Evolutionary conservation across 1,284 basidiomycete genomes (phyloP).

Genomic region (Tausonia pullulans): DNA sequence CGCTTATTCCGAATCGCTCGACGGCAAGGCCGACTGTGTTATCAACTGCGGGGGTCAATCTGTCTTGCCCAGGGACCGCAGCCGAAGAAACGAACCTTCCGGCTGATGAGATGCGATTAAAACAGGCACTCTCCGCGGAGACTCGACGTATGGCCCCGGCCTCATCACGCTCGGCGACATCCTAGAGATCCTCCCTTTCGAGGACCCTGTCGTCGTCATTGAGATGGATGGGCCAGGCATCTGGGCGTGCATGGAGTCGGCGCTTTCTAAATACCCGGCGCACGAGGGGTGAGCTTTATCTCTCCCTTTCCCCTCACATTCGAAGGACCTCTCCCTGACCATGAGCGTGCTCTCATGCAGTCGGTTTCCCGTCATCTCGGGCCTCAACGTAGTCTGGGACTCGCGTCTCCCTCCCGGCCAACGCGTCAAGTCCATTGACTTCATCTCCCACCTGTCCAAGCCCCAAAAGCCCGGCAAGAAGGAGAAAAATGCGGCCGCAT

Average conservation of each 20-base stretch:
- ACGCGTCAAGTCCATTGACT: conserved; percentile 60
- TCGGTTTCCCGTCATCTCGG: conserved; percentile 78
- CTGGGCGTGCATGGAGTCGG: conserved; percentile 69
- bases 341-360: conserved; percentile 33
- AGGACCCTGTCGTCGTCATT: conserved; percentile 71
- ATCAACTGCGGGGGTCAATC: conserved; percentile 51
- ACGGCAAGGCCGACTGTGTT: conserved; percentile 51
- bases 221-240: conserved; percentile 70
- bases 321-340: not conserved
- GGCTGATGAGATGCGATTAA: not conserved
- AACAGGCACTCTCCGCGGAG: conserved; percentile 72
- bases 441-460: conserved; percentile 28
- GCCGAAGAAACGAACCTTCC: not conserved
- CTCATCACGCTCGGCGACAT: conserved; percentile 69
- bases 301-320: conserved; percentile 10
- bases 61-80: not conserved
- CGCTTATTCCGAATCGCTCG: conserved; percentile 67
- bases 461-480: no score
- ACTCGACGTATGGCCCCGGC: conserved; percentile 75
- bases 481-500: no score
- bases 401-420: conserved; percentile 53
- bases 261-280: conserved; percentile 68
- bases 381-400: conserved; percentile 81
- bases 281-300: conserved; percentile 62
- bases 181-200: conserved; percentile 78